These are phyloP conservation scores for Spencermartinsiella ligniputridi DNA, from an alignment of 1,139 yeast species.

Conservation along the genomic window DNA sequence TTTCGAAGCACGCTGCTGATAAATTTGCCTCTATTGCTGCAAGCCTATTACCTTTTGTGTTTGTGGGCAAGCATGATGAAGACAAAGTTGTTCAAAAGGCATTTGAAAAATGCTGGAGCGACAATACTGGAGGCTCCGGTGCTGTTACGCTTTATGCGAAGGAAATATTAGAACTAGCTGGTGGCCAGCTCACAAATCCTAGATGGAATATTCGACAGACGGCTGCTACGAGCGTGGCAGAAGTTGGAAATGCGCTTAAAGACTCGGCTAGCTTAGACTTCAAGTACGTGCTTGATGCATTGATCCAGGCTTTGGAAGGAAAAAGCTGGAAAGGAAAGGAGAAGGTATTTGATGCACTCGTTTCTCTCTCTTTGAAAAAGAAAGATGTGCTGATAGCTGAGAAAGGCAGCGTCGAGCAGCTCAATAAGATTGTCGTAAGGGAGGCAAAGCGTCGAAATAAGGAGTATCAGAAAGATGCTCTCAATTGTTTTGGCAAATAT, in stretches of 20 bases:
- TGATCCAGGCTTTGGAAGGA: slow-evolving; percentile 66
- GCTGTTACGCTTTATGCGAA: slow-evolving; percentile 64
- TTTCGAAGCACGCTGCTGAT: slow-evolving; percentile 68
- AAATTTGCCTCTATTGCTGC: slow-evolving; percentile 59
- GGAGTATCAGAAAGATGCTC: slow-evolving; percentile 48
- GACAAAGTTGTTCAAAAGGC: slow-evolving; percentile 42
- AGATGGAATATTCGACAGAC: slow-evolving; percentile 64
- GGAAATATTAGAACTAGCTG: slow-evolving; percentile 60
- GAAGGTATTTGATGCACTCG: slow-evolving; percentile 63
- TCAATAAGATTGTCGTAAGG: slow-evolving; percentile 44
- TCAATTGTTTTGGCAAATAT: slow-evolving; percentile 27
- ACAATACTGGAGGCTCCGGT: slow-evolving; percentile 68
- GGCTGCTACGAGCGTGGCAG: slow-evolving; percentile 66
- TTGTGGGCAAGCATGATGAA: slow-evolving; percentile 69
- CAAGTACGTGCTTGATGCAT: slow-evolving; percentile 45
- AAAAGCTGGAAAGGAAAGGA: slow-evolving; percentile 91
- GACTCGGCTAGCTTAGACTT: slow-evolving; percentile 10
- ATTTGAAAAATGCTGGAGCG: slow-evolving; percentile 73
- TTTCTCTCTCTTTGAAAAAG: slow-evolving; percentile 50
- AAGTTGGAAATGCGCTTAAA: slow-evolving; percentile 30
- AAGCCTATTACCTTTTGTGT: slow-evolving; percentile 72
- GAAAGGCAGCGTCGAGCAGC: slow-evolving; percentile 31
- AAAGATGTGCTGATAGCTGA: slow-evolving; percentile 27
- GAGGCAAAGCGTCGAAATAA: slow-evolving; percentile 70
- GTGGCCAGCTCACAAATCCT: slow-evolving; percentile 47